Evolutionary conservation across 2,329 filamentous ascomycete species (phyloP).

Genomic region (Monosporascus sp.): DNA sequence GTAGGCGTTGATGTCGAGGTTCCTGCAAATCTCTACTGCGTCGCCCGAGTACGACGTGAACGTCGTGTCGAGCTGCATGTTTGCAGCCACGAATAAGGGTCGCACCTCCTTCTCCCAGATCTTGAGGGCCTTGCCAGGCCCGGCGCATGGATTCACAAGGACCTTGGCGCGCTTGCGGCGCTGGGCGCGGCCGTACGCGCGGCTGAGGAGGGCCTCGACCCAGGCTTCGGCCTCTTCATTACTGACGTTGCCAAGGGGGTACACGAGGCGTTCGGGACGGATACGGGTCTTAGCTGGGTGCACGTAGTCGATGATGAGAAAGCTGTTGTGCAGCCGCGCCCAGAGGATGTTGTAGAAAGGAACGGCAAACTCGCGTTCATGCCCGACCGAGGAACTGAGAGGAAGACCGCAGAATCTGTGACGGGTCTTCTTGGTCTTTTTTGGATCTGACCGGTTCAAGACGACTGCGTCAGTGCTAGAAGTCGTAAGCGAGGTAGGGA

Average conservation of each 20-base stretch:
- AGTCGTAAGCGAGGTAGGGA: too few relatives aligned
- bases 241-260: conserved; percentile 13
- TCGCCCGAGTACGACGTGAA: conserved; percentile 69
- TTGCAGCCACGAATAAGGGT: conserved; percentile 77
- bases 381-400: neutral
- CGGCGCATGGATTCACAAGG: conserved; percentile 85
- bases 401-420: neutral
- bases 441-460: neutral
- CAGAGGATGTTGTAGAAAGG: neutral
- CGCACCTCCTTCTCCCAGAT: conserved; percentile 71
- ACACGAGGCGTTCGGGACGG: conserved; percentile 1
- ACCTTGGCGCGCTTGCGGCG: conserved; percentile 76
- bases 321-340: neutral
- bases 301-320: neutral
- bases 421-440: neutral
- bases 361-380: neutral
- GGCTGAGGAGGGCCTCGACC: conserved; percentile 58
- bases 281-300: neutral
- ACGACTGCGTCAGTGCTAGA: too few relatives aligned
- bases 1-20: conserved; percentile 71
- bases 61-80: conserved; percentile 69
- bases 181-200: conserved; percentile 65
- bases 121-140: conserved; percentile 69
- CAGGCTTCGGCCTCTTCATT: conserved; percentile 51
- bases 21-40: conserved; percentile 69